A percentile compares a stretch with the other conserved stretches of the same genome.
phyloP scores from a whole-genome alignment of 2,329 filamentous ascomycete genomes.

The Stachybotrys chlorohalonatus region DNA sequence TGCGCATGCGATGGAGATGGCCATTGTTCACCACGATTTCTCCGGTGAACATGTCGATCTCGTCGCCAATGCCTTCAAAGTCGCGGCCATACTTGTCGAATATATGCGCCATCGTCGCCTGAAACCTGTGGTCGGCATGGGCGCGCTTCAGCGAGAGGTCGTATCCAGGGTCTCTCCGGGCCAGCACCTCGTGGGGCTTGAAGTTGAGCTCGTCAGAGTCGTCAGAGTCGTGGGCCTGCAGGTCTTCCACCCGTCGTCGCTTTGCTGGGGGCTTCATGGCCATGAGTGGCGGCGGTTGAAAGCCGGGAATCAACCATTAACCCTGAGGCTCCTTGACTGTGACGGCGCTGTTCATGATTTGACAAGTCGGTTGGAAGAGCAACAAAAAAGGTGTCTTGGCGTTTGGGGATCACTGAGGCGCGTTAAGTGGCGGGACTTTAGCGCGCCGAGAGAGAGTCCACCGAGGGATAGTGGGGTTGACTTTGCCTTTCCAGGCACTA shows the following conservation, averaged over 20 bases:
- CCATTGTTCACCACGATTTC: slow-evolving; percentile 86
- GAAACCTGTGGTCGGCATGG: slow-evolving; percentile 62
- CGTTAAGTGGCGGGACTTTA: not conserved
- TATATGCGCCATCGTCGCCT: slow-evolving; percentile 78
- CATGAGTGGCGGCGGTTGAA: not conserved
- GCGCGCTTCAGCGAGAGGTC: slow-evolving; percentile 54
- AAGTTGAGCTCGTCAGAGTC: slow-evolving; percentile 39
- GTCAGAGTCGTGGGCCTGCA: slow-evolving; percentile 25
- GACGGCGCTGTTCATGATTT: not conserved
- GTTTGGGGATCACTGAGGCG: not conserved
- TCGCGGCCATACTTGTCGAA: slow-evolving; percentile 82
- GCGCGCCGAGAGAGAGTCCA: not conserved
- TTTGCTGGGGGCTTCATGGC: slow-evolving; percentile 53
- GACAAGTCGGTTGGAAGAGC: slow-evolving; percentile 4
- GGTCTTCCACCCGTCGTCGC: slow-evolving; percentile 33
- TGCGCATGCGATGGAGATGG: slow-evolving; percentile 58
- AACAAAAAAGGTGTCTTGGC: not conserved
- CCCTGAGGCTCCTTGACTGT: no score
- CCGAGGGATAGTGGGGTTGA: not conserved
- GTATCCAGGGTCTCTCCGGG: slow-evolving; percentile 41
- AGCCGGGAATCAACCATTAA: no score
- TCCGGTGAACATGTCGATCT: slow-evolving; percentile 77
- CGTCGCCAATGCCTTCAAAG: slow-evolving; percentile 76
- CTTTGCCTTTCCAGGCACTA: not conserved
- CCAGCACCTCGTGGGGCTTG: slow-evolving; percentile 36